These are phyloP conservation scores for Aegle marmelos DNA, from an alignment of 345 rosid genomes.

Conservation along the genomic window DNA sequence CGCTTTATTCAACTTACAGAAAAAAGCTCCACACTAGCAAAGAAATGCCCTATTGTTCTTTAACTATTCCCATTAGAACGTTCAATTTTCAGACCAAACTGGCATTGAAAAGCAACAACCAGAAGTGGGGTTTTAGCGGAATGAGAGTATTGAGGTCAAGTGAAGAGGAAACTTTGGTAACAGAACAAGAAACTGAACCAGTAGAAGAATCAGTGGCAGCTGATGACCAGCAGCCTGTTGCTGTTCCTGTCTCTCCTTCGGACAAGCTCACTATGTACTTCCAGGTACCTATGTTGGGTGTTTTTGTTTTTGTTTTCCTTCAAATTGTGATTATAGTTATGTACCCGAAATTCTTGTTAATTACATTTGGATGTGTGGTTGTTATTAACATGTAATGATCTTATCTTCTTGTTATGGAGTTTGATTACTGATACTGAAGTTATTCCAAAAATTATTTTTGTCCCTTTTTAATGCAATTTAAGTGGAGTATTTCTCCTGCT, in stretches of 20 bases:
- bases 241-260: conserved; percentile 85
- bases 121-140: conserved; percentile 14
- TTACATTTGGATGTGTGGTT: not conserved
- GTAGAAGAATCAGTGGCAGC: conserved; percentile 7
- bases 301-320: not conserved
- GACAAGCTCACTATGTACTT: conserved; percentile 85
- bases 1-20: conserved; percentile 22
- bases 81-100: conserved; percentile 31
- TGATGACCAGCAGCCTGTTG: conserved; percentile 51
- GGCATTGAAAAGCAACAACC: not conserved
- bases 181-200: conserved; percentile 37
- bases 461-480: not conserved
- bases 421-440: not conserved
- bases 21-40: conserved; percentile 3
- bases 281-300: conserved; percentile 42
- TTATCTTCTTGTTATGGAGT: not conserved
- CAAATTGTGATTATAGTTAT: not conserved
- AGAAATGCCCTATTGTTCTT: conserved; percentile 19
- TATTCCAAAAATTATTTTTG: not conserved
- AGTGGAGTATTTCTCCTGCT: not conserved
- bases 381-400: not conserved
- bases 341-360: not conserved
- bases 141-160: conserved; percentile 38
- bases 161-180: conserved; percentile 47
- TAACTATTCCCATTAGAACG: conserved; percentile 23